phyloP scores from a whole-genome alignment of 192 early-diverging fungal species.

The Coemansia biformis region DNA sequence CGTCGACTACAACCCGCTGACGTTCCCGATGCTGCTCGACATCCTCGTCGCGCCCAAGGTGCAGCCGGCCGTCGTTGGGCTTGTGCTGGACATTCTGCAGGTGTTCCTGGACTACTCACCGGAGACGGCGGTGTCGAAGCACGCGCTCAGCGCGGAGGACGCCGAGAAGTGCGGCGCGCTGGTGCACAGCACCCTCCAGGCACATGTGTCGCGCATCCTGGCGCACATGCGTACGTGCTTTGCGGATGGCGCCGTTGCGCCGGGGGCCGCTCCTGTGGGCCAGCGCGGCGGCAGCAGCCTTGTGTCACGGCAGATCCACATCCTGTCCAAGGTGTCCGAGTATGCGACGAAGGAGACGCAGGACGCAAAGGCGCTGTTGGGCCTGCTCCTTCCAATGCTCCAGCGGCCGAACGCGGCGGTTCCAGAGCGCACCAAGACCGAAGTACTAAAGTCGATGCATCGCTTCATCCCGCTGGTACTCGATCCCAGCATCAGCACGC shows the following conservation, averaged over 20 bases:
- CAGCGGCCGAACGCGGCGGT: slow-evolving; percentile 64
- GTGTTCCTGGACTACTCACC: slow-evolving; percentile 54
- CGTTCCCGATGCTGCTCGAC: slow-evolving; percentile 66
- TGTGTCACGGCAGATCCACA: slow-evolving; percentile 66
- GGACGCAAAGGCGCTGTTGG: slow-evolving; percentile 63
- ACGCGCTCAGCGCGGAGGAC: slow-evolving; percentile 23
- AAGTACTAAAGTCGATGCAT: slow-evolving; percentile 76
- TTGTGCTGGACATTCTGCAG: slow-evolving; percentile 72
- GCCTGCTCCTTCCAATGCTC: slow-evolving; percentile 78
- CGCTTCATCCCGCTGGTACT: slow-evolving; percentile 76
- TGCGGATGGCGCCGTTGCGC: background rate
- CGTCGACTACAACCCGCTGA: slow-evolving; percentile 53
- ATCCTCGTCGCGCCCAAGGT: slow-evolving; percentile 78
- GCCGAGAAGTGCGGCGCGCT: slow-evolving; percentile 14
- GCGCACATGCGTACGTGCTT: slow-evolving; percentile 47
- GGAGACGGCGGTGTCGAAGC: slow-evolving; percentile 43
- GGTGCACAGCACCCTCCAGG: slow-evolving; percentile 14
- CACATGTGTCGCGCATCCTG: slow-evolving; percentile 34
- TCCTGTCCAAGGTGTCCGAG: slow-evolving; percentile 70
- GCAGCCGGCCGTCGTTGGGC: slow-evolving; percentile 61
- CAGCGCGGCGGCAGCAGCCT: slow-evolving; percentile 6
- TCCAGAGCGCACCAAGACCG: slow-evolving; percentile 72
- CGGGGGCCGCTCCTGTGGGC: background rate
- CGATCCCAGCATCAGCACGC: background rate
- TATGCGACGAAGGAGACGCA: slow-evolving; percentile 64